Evolutionary conservation across 2,329 filamentous ascomycete genomes (phyloP), one percentile per base, ranked within the genome.

Genomic region (Sporothrix euskadiensis): DNA sequence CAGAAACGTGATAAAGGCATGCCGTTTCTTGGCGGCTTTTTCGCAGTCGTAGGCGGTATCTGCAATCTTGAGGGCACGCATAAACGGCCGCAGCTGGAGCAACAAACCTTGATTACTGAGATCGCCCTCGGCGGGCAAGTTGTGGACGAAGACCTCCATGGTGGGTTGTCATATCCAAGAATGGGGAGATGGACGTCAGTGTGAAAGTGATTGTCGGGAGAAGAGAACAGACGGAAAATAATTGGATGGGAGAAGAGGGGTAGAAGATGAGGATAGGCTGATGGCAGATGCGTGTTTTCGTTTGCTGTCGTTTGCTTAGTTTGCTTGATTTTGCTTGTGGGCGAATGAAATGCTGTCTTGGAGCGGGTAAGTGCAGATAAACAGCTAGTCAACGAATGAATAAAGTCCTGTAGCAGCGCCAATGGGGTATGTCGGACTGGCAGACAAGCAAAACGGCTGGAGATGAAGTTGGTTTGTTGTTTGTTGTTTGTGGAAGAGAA

Each of bases 111-210:
- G 76, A 2, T 84, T 80, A 10, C 81, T 79, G 41, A 87, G 76
- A 39, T 82, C 52, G 16, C 71, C 79, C 10, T 70, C 41, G 9
- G 70, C 22, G 1, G 86, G 85, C 16, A 88, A 80, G 12, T 83
- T 82, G 16, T 71, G 75, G 44, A 88, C 76, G 49, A 83, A 83
- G 12, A 85, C 82, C 74, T 88, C 85, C 83, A 88, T 87, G 7
- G 44, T 59, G 63, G 41, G 41, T 26, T 26, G 26, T 22, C 35
- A 41, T 35, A 19, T 52, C 16, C 2, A 26, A 26, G 26, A n/a
- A n/a, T 59, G 8, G 14, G 8, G 12, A n/a, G 16, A 12, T n/a
- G 65, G n/a, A 52, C 1, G 12, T 7, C 35, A 7, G n/a, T 4
- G 12, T 14, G 52, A 52, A 39, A 7, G 12, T 35, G 47, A 52